A percentile compares a stretch with the other conserved stretches of the same genome.
These are phyloP conservation scores for Phytopythium litorale DNA, from an alignment of 352 stramenopile genomes.

Conservation along the genomic window DNA sequence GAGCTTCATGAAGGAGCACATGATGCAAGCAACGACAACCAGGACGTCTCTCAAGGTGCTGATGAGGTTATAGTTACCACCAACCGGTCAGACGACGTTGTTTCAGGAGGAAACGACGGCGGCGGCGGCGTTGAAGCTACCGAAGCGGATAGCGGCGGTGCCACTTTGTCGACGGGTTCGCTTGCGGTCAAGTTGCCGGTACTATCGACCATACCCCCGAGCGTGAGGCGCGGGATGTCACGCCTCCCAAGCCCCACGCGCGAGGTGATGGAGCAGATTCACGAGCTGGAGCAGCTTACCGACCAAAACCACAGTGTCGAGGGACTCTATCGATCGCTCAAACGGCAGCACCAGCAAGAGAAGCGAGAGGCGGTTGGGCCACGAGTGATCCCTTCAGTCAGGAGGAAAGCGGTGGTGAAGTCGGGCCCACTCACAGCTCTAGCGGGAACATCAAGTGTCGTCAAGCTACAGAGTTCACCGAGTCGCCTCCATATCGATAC, in stretches of 20 bases:
- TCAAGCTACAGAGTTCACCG: not conserved
- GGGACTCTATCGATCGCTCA: slow-evolving; percentile 8
- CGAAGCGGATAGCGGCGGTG: not conserved
- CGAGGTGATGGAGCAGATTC: not conserved
- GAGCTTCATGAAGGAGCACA: slow-evolving; percentile 4
- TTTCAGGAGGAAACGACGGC: not conserved
- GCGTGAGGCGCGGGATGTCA: not conserved
- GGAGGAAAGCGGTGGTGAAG: not conserved
- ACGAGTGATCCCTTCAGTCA: not conserved
- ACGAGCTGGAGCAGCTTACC: slow-evolving; percentile 30
- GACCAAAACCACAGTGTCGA: slow-evolving; percentile 19
- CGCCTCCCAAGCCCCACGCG: slow-evolving; percentile 3
- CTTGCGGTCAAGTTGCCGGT: not conserved
- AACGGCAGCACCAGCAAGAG: not conserved
- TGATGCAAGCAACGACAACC: not conserved
- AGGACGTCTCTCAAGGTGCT: not conserved
- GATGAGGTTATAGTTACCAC: not conserved
- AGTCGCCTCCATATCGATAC: not conserved
- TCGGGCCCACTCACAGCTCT: not conserved
- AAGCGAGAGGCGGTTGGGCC: not conserved
- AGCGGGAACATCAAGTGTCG: not conserved
- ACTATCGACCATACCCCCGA: slow-evolving; percentile 2
- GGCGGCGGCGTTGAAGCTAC: not conserved
- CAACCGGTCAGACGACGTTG: not conserved
- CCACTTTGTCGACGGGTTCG: not conserved